Conservation (phyloP, 495 filamentous ascomycete species). For the Neurospora pannonica region DNA sequence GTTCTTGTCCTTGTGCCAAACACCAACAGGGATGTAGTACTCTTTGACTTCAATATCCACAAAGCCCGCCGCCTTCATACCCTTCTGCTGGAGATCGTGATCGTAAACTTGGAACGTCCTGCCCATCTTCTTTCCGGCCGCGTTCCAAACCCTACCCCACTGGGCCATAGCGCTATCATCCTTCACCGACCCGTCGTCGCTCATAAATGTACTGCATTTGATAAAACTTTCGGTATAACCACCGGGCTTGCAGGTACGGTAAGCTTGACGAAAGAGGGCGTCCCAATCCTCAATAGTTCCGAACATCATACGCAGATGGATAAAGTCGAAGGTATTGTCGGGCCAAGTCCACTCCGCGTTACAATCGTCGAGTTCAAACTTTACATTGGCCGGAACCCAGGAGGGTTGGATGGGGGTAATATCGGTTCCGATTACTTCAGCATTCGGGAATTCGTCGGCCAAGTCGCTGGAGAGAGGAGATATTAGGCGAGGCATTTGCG, state of each 20-base stretch:
- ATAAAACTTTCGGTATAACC: conserved; percentile 15
- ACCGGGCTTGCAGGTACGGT: conserved; percentile 6
- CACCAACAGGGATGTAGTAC: conserved; percentile 7
- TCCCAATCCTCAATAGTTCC: conserved; percentile 45
- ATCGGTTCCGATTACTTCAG: conserved; percentile 44
- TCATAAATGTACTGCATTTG: conserved; percentile 10
- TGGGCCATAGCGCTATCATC: background rate
- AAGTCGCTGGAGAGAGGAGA: conserved; percentile 30
- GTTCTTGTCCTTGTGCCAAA: conserved; percentile 23
- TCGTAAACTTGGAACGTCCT: background rate
- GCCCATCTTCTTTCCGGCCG: background rate
- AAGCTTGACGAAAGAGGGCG: conserved; percentile 25
- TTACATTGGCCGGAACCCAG: conserved; percentile 33
- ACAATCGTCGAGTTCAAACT: conserved; percentile 43
- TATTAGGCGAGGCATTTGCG: background rate
- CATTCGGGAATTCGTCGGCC: conserved; percentile 36
- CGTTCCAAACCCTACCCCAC: background rate
- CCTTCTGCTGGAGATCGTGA: conserved; percentile 17
- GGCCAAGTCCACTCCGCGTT: conserved; percentile 36
- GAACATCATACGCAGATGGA: conserved; percentile 42
- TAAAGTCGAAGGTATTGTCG: conserved; percentile 45
- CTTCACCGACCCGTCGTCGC: background rate
- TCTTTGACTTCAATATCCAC: conserved; percentile 27
- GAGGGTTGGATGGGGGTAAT: conserved; percentile 34
- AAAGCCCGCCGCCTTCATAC: conserved; percentile 38